Base-by-base conservation (phyloP, 2,329 filamentous ascomycete species). In the Botrytis galanthina region DNA sequence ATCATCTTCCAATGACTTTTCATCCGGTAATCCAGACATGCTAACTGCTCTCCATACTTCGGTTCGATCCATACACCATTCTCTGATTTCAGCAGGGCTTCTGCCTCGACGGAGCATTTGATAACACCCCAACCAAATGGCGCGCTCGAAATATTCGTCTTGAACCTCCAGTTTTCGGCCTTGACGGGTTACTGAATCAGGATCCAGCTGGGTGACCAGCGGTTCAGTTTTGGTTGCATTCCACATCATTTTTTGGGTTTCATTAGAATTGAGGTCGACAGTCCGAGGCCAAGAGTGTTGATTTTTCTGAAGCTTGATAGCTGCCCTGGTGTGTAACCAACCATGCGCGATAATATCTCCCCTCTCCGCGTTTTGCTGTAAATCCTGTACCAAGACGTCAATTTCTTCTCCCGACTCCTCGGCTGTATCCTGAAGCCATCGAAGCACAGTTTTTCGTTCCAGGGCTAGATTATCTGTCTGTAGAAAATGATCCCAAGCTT, bases 41-140 rank as follows among this genome's bases (percentile, higher is more conserved):
- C 92, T 93, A 51, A 95, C 88, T 60, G 94, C 94, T 75, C 95
- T 90, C 95, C 95, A 99, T 75, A 91, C 89, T 83, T 98, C 95
- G 16, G 93, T 93, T 74, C 93, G 89, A 78, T 95, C 92, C 64
- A 91, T 85, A 79, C 94, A 97, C 93, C 94, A 98, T 67, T 95
- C 92, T 72, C 90, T 89, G 75, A 98, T 92, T 54, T 92, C 88
- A 14, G 87, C 83, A 83, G 92, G 89, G 75, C 87, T 89, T 77
- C 90, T 91, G n/a, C 96, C 96, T 63, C 94, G 90, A 67, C 95
- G 90, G 70, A 99, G 86, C 85, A 97, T 93, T 81, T 97, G 94
- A 85, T 94, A 98, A 83, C 93, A 96, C n/a, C 93, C 92, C 75
- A 95, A 87, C 95, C 96, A 98, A 64, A 97, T 93, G 4, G 94